Evolutionary conservation across 805 yeast species (phyloP).

Genomic region (Nakazawaea peltata): DNA sequence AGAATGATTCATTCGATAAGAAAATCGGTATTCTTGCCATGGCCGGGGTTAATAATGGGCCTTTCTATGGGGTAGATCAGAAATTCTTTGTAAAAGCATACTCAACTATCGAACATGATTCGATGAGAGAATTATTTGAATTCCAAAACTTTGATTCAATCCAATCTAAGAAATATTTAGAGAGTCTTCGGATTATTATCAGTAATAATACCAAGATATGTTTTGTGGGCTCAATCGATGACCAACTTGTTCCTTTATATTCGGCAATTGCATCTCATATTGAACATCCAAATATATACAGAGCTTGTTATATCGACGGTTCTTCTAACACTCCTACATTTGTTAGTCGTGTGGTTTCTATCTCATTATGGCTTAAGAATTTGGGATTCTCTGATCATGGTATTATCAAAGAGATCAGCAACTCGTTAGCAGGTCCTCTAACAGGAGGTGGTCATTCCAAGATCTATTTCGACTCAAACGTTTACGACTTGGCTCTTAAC

Average conservation of each 20-base stretch:
- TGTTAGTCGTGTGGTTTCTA: constrained; percentile 61
- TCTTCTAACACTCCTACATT: constrained; percentile 74
- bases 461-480: constrained; percentile 77
- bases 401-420: constrained; percentile 75
- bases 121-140: constrained; percentile 79
- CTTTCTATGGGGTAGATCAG: constrained; percentile 86
- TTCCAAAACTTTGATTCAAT: constrained; percentile 70
- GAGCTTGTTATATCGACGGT: constrained; percentile 86
- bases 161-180: constrained; percentile 64
- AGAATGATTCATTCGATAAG: constrained; percentile 27
- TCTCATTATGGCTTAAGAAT: constrained; percentile 70
- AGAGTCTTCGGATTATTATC: constrained; percentile 57
- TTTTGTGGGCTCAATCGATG: constrained; percentile 85
- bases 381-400: constrained; percentile 80
- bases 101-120: constrained; percentile 82
- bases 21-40: constrained; percentile 72
- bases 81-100: constrained; percentile 79
- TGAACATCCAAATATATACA: constrained; percentile 80
- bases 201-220: constrained; percentile 68
- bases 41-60: constrained; percentile 96
- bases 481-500: constrained; percentile 71
- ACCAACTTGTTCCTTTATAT: constrained; percentile 88
- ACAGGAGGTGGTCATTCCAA: constrained; percentile 95
- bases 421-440: constrained; percentile 75
- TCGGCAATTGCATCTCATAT: constrained; percentile 79